A percentile compares a stretch with the other conserved stretches of the same genome.
Evolutionary conservation across 148 eudicot species (phyloP).

Genomic region (Nyssa sinensis): DNA sequence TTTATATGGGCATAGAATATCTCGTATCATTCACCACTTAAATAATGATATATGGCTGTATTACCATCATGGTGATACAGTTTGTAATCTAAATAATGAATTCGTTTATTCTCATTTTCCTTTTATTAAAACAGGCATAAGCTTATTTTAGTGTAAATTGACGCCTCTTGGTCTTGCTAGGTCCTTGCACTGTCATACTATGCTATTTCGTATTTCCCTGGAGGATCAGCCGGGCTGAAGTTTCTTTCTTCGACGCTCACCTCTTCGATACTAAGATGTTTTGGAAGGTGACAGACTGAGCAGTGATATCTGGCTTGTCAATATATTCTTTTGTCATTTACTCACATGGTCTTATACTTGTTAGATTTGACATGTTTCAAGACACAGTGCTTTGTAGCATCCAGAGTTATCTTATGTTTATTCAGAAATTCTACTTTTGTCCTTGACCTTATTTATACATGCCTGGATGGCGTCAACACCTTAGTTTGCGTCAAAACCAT

Average conservation of each 20-base stretch:
- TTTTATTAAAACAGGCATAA: not conserved
- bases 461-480: not conserved
- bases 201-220: slow-evolving; percentile 64
- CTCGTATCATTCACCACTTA: not conserved
- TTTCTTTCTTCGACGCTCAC: slow-evolving; percentile 50
- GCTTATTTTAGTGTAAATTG: not conserved
- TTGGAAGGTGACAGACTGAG: slow-evolving; percentile 59
- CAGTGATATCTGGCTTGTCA: slow-evolving; percentile 2
- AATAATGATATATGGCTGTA: not conserved
- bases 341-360: not conserved
- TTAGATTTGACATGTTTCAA: not conserved
- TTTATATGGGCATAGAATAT: not conserved
- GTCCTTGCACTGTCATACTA: slow-evolving; percentile 57
- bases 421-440: not conserved
- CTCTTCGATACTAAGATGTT: slow-evolving; percentile 48
- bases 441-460: not conserved
- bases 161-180: slow-evolving; percentile 19
- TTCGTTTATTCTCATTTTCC: not conserved
- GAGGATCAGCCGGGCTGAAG: slow-evolving; percentile 57
- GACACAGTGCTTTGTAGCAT: not conserved
- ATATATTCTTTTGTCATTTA: not conserved
- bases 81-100: not conserved
- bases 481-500: not conserved
- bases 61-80: not conserved
- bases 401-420: too few relatives aligned